phyloP scores from a whole-genome alignment of 257 asterid species.

The Solanum commersonii region DNA sequence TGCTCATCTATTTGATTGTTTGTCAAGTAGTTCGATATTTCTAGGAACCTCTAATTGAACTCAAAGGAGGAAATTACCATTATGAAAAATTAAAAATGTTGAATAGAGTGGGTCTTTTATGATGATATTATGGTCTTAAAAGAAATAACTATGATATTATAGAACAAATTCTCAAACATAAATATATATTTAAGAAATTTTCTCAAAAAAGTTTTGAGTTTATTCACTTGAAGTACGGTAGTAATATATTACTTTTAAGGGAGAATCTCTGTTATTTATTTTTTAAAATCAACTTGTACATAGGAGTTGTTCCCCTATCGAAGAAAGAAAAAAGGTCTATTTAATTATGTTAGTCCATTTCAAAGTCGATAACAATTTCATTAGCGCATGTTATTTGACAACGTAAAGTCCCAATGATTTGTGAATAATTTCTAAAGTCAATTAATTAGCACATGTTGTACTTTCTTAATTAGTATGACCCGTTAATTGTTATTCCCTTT shows the following conservation, averaged over 20 bases:
- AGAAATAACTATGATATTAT: too few relatives aligned
- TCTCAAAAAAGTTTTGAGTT: not conserved
- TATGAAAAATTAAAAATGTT: not conserved
- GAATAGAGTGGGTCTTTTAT: not conserved
- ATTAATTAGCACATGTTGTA: not conserved
- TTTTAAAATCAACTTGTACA: not conserved
- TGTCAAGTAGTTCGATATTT: not conserved
- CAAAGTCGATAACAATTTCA: not conserved
- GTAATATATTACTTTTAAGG: too few relatives aligned
- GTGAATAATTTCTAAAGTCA: not conserved
- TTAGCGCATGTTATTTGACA: not conserved
- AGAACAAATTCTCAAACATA: too few relatives aligned
- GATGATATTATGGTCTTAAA: not conserved
- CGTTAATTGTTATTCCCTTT: not conserved
- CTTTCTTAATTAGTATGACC: not conserved
- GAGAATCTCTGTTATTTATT: not conserved
- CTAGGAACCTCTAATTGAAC: not conserved
- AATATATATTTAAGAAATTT: too few relatives aligned
- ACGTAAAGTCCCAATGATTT: not conserved
- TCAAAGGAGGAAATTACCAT: not conserved
- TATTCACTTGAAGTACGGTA: not conserved
- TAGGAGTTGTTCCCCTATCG: not conserved
- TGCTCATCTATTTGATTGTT: not conserved
- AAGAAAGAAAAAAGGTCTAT: not conserved
- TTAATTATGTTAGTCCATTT: not conserved